phyloP scores from a whole-genome alignment of 1,139 yeast genomes.

The Suhomyces bribrorum region DNA sequence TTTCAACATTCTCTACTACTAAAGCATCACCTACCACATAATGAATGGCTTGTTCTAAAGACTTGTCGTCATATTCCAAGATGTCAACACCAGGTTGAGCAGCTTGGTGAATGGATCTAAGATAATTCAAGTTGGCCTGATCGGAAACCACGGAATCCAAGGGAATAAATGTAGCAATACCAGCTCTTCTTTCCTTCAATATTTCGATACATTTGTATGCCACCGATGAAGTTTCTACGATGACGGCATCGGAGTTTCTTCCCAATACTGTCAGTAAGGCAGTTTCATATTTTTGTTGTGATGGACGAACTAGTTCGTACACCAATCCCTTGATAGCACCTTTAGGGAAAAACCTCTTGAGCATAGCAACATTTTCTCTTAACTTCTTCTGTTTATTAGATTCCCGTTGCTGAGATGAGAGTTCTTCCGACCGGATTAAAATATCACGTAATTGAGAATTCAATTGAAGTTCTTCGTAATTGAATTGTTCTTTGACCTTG shows the following conservation, averaged over 20 bases:
- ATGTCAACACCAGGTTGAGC: constrained; percentile 74
- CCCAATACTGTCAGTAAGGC: constrained; percentile 86
- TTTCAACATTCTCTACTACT: constrained; percentile 69
- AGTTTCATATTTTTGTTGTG: constrained; percentile 68
- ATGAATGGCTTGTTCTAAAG: constrained; percentile 73
- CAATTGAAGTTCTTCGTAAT: constrained; percentile 52
- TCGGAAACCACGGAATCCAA: constrained; percentile 66
- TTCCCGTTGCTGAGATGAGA: constrained; percentile 76
- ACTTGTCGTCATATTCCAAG: constrained; percentile 63
- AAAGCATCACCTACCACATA: constrained; percentile 81
- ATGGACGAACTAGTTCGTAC: constrained; percentile 78
- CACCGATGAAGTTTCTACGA: constrained; percentile 73
- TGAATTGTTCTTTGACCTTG: constrained; percentile 46
- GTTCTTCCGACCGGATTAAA: constrained; percentile 63
- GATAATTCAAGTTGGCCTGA: constrained; percentile 55
- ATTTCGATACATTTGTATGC: constrained; percentile 85
- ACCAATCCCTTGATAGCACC: constrained; percentile 78
- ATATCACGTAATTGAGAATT: constrained; percentile 68
- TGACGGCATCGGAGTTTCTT: constrained; percentile 72
- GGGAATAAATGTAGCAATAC: constrained; percentile 87
- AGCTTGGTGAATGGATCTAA: constrained; percentile 56
- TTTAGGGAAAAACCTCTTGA: constrained; percentile 68
- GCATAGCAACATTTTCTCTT: constrained; percentile 68
- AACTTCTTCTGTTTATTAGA: constrained; percentile 65
- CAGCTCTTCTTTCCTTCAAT: constrained; percentile 82